Evolutionary conservation across 2,329 filamentous ascomycete genomes (phyloP), one percentile per base, ranked within the genome.

Genomic region (Talaromyces rugulosus): DNA sequence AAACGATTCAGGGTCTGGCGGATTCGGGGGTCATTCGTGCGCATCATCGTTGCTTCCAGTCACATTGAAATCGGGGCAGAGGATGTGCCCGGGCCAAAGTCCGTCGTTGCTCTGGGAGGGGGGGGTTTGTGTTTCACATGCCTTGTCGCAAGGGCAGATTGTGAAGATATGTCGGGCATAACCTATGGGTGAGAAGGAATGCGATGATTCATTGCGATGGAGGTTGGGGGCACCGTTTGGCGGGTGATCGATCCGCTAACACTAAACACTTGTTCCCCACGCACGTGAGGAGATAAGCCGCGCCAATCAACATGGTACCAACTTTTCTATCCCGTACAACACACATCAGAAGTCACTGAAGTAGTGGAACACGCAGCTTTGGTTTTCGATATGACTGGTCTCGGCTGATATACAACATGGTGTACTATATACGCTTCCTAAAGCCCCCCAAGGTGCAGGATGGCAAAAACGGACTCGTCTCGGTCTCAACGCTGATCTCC

Each of bases 1-100:
- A 97, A 89, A 73, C 95, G 91, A 75, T 97, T 96, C 85, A 96
- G 91, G 69, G 91, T 92, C 77, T 96, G 92, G 67, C 93, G 91
- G 76, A 96, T 87, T 71, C 93, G 90, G 64, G 93, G 93, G 77
- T 97, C 93, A 72, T 78, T 81, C 71, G 83, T 81, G 67, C 84
- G 82, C 76, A 86, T 87, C 83, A 85, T 87, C 67, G 65, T 71
- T 66, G 23, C 51, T 44, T n/a, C n/a, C 44, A 47, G 44, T 47
- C 18, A 27, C 44, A 27, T 47, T 27, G 7, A 14, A 27, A 27
- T 27, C 18, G 18, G 23, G 44, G 23, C 8, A 47, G 23, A 27
- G 44, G 44, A 47, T 16, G n/a, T 47, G 44, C 44, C 44, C 44
- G 18, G 44, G n/a, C 44, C n/a, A 27, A 12, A 47, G 44, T 23